phyloP scores from a whole-genome alignment of 2,329 filamentous ascomycete species.

The Fusarium azukiicola region DNA sequence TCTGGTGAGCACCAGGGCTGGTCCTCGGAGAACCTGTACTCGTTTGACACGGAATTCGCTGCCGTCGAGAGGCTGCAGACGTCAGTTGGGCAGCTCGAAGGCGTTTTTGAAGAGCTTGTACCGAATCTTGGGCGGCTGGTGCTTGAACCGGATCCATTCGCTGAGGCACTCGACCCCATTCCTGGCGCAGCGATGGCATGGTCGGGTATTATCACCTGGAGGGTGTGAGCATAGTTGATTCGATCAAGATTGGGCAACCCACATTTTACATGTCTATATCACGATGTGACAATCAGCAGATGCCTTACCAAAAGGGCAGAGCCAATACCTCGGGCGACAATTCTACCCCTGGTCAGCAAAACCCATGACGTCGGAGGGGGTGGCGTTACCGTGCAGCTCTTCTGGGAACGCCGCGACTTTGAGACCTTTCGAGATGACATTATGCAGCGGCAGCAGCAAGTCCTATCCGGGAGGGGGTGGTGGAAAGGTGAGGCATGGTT shows the following conservation, averaged over 20 bases:
- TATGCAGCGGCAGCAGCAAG: neutral
- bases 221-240: neutral
- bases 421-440: constrained; percentile 2
- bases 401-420: neutral
- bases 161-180: constrained; percentile 16
- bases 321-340: neutral
- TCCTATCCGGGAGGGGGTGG: neutral
- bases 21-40: neutral
- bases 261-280: constrained; percentile 2
- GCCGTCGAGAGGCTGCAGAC: neutral
- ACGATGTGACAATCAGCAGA: neutral
- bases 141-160: constrained; percentile 16
- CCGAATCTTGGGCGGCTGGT: constrained; percentile 17
- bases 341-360: neutral
- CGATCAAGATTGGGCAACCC: neutral
- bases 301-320: neutral
- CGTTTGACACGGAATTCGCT: neutral
- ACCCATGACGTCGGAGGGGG: neutral
- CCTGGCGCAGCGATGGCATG: constrained; percentile 8
- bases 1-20: constrained; percentile 8
- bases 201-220: neutral
- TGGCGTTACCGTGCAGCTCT: constrained; percentile 1
- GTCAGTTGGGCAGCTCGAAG: neutral
- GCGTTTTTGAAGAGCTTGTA: neutral
- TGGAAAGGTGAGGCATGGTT: neutral